phyloP scores from a whole-genome alignment of 1,284 basidiomycete species.

The Cerioporus squamosus region DNA sequence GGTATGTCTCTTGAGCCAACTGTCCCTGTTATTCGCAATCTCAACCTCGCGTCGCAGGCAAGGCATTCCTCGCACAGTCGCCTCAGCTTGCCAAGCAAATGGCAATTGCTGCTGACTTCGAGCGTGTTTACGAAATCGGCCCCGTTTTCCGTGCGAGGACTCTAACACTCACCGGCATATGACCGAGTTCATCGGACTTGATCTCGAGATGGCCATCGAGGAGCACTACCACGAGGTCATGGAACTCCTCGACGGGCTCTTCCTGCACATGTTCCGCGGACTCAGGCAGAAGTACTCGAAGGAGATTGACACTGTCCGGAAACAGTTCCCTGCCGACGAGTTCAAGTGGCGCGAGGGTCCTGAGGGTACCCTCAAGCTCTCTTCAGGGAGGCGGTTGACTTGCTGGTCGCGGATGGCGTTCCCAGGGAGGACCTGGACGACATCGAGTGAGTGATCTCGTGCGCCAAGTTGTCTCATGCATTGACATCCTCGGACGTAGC shows the following conservation, averaged over 20 bases:
- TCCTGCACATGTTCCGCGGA: constrained; percentile 84
- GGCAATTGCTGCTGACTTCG: constrained; percentile 98
- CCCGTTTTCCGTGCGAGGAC: constrained; percentile 98
- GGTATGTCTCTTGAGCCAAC: constrained; percentile 47
- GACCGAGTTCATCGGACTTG: constrained; percentile 98
- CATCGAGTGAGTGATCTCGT: constrained; percentile 67
- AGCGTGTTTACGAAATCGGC: constrained; percentile 97
- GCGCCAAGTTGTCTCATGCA: background rate
- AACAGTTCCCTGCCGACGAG: constrained; percentile 91
- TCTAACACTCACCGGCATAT: constrained; percentile 98
- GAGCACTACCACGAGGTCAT: constrained; percentile 98
- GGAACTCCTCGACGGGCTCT: constrained; percentile 84
- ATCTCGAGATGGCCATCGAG: constrained; percentile 98
- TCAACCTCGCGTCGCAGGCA: constrained; percentile 49
- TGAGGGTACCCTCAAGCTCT: constrained; percentile 81
- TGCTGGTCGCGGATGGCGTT: constrained; percentile 86
- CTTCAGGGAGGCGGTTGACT: constrained; percentile 89
- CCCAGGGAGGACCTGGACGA: constrained; percentile 79
- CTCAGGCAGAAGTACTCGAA: constrained; percentile 78
- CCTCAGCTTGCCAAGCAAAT: constrained; percentile 99
- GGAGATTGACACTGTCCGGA: constrained; percentile 83
- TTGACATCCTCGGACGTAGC: constrained; percentile 43
- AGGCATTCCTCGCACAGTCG: constrained; percentile 93
- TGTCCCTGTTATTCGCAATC: background rate
- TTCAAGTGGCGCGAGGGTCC: constrained; percentile 87